Percentiles rank a stretch among this genome's conserved stretches.
Conservation (phyloP, 2,329 filamentous ascomycete species). For the Claviceps monticola region DNA sequence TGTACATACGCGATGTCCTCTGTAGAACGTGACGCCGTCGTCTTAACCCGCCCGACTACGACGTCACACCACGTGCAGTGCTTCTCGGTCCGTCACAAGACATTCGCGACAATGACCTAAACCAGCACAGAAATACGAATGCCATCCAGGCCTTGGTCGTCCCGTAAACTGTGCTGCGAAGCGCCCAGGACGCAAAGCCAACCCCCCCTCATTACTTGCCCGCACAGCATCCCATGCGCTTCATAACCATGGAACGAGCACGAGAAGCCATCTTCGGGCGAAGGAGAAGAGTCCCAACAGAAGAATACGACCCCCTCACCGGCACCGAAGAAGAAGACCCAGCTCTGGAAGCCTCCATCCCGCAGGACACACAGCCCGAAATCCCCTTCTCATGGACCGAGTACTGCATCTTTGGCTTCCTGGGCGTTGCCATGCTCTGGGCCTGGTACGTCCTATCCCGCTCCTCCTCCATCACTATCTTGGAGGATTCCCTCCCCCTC, state of each 20-base stretch:
- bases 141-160: too few relatives aligned
- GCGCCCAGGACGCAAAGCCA: neutral
- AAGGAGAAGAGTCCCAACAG: slow-evolving; percentile 2
- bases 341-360: slow-evolving; percentile 13
- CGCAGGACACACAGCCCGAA: slow-evolving; percentile 22
- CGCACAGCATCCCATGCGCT: neutral
- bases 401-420: slow-evolving; percentile 70
- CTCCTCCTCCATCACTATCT: neutral
- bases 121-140: too few relatives aligned
- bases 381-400: slow-evolving; percentile 68
- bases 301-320: slow-evolving; percentile 21
- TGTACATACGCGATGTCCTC: too few relatives aligned
- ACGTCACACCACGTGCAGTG: too few relatives aligned
- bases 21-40: too few relatives aligned
- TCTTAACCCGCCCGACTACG: too few relatives aligned
- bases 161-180: neutral
- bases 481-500: neutral
- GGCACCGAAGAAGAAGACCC: slow-evolving; percentile 14
- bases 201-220: neutral
- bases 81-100: too few relatives aligned
- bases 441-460: slow-evolving; percentile 57
- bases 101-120: too few relatives aligned
- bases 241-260: slow-evolving; percentile 14
- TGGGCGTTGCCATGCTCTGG: slow-evolving; percentile 94
- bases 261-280: slow-evolving; percentile 8